Percentiles rank a stretch among this genome's conserved stretches.
Conservation (phyloP, 805 yeast genomes). For the Brettanomyces bruxellensis region DNA sequence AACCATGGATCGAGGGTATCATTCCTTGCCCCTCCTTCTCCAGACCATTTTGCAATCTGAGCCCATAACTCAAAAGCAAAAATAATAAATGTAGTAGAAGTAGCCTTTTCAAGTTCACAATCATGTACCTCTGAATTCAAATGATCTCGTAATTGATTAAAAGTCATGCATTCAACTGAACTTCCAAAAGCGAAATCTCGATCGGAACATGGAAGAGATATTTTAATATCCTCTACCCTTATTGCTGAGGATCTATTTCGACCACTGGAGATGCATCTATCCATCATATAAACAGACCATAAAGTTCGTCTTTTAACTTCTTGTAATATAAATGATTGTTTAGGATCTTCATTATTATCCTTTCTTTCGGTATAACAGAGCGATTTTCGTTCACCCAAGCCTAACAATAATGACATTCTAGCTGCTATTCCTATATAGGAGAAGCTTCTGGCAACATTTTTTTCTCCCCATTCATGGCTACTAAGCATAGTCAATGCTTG, state of each 20-base stretch:
- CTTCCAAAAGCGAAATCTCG: conserved; percentile 24
- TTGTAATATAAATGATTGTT: conserved; percentile 12
- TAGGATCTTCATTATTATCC: conserved; percentile 1
- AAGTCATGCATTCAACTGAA: conserved; percentile 8
- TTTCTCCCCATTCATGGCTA: conserved; percentile 34
- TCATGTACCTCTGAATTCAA: conserved; percentile 3
- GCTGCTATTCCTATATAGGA: conserved; percentile 31
- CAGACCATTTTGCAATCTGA: conserved; percentile 30
- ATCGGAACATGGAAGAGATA: conserved; percentile 26
- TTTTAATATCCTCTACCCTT: conserved; percentile 24
- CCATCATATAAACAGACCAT: conserved; percentile 36
- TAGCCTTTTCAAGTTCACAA: conserved; percentile 7
- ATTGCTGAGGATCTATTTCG: conserved; percentile 26
- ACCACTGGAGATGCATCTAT: conserved; percentile 30
- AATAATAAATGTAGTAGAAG: conserved; percentile 24
- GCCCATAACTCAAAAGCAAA: conserved; percentile 30
- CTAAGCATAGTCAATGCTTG: conserved; percentile 30
- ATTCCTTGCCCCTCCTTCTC: conserved; percentile 25
- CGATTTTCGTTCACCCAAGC: conserved; percentile 18
- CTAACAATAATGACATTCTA: conserved; percentile 29
- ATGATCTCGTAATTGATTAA: conserved; percentile 9
- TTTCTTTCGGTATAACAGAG: conserved; percentile 10
- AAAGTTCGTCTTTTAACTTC: conserved; percentile 30
- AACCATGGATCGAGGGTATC: conserved; percentile 26
- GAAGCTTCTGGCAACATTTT: conserved; percentile 28